These are phyloP conservation scores for Crithidia fasciculata DNA, from an alignment of 208 protist genomes.

Conservation along the genomic window DNA sequence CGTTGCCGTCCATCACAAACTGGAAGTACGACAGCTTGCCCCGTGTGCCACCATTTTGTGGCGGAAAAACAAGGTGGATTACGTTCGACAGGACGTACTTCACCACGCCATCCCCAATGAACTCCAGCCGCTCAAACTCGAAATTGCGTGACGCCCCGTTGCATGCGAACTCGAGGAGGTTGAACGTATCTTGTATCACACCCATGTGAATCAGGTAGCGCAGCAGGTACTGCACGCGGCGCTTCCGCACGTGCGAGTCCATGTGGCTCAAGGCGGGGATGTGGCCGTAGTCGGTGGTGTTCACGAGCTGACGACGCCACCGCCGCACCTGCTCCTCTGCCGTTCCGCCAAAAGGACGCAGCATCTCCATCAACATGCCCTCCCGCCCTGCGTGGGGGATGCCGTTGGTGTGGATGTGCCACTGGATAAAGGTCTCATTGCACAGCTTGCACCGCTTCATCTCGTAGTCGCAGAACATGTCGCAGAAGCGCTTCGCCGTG, in stretches of 20 bases:
- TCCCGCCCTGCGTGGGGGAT: slow-evolving; percentile 81
- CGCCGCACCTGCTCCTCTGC: slow-evolving; percentile 77
- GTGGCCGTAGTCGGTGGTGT: slow-evolving; percentile 50
- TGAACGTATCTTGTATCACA: slow-evolving; percentile 77
- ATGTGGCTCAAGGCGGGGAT: slow-evolving; percentile 75
- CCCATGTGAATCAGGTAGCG: slow-evolving; percentile 76
- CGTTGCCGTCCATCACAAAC: slow-evolving; percentile 91
- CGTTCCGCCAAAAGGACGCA: slow-evolving; percentile 82
- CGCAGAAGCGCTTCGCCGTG: slow-evolving; percentile 61
- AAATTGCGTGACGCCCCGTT: slow-evolving; percentile 61
- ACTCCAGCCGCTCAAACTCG: slow-evolving; percentile 92
- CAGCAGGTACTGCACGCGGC: slow-evolving; percentile 80
- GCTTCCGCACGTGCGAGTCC: slow-evolving; percentile 73
- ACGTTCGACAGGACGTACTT: slow-evolving; percentile 89
- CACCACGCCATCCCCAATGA: slow-evolving; percentile 85
- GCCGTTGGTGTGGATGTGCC: slow-evolving; percentile 64
- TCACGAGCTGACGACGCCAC: slow-evolving; percentile 75
- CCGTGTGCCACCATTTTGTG: slow-evolving; percentile 70
- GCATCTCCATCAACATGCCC: slow-evolving; percentile 79
- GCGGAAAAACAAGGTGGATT: slow-evolving; percentile 68
- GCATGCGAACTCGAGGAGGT: slow-evolving; percentile 34
- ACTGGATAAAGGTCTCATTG: slow-evolving; percentile 83
- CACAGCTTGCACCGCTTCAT: slow-evolving; percentile 85
- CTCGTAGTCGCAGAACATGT: slow-evolving; percentile 84
- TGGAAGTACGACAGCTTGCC: slow-evolving; percentile 75